A percentile compares a stretch with the other conserved stretches of the same genome.
phyloP scores from a whole-genome alignment of 1,284 basidiomycete genomes.

The Papiliotrema fonsecae region DNA sequence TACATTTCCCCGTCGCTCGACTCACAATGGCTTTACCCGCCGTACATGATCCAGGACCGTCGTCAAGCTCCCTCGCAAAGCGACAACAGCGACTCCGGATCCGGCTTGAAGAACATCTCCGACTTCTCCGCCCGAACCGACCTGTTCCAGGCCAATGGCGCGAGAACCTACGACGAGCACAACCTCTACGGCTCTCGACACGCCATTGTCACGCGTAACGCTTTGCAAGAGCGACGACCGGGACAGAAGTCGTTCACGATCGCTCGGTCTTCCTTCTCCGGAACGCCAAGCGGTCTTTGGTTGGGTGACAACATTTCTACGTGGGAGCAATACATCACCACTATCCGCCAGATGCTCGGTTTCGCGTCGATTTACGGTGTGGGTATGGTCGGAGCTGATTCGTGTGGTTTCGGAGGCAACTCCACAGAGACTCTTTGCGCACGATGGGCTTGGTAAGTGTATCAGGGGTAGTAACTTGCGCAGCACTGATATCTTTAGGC shows the following conservation, averaged over 20 bases:
- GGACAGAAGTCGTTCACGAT: conserved; percentile 61
- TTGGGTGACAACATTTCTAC: conserved; percentile 56
- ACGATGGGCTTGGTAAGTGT: conserved; percentile 61
- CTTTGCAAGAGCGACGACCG: conserved; percentile 60
- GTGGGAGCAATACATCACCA: conserved; percentile 55
- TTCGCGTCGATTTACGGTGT: conserved; percentile 9
- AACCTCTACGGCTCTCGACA: conserved; percentile 69
- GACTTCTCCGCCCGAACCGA: conserved; percentile 48
- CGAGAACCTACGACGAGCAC: conserved; percentile 60
- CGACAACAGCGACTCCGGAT: conserved; percentile 11
- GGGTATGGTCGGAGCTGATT: conserved; percentile 64
- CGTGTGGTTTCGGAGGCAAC: conserved; percentile 57
- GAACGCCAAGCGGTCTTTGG: conserved; percentile 63
- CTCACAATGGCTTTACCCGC: conserved; percentile 27
- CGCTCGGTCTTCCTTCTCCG: conserved; percentile 67
- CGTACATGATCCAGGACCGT: conserved; percentile 21
- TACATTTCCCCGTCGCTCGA: conserved; percentile 17
- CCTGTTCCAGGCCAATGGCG: conserved; percentile 58
- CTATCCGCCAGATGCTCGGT: conserved; percentile 10
- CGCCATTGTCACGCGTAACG: conserved; percentile 59
- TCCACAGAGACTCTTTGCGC: conserved; percentile 71
- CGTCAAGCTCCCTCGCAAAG: conserved; percentile 15
- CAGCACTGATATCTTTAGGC: conserved; percentile 36
- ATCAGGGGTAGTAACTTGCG: background rate
- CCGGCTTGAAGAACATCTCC: conserved; percentile 21